Conservation (phyloP, 306 rosid species). For the Trichosanthes truncata region DNA sequence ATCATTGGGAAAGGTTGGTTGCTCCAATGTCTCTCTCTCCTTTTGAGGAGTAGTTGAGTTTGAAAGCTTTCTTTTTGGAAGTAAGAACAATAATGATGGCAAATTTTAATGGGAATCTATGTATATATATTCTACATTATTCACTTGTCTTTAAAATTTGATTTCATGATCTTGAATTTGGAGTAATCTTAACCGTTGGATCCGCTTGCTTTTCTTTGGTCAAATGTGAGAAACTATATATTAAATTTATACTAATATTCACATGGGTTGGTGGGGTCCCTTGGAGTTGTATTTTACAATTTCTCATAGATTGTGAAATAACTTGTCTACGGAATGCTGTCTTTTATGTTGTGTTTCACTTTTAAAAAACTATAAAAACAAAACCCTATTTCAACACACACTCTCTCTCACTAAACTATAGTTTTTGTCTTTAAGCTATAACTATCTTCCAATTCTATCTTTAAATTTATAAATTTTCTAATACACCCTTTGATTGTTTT, state of each 20-base stretch:
- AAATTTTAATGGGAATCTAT: background rate
- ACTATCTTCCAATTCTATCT: background rate
- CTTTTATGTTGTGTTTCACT: background rate
- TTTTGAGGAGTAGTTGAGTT: background rate
- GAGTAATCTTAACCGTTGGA: background rate
- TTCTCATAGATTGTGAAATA: background rate
- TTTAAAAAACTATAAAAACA: background rate
- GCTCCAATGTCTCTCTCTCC: background rate
- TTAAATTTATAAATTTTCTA: background rate
- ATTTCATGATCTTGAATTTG: background rate
- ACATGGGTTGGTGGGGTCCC: background rate
- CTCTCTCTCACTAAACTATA: background rate
- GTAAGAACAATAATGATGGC: background rate
- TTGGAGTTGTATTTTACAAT: background rate
- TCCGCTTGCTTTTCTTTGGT: too few species aligned
- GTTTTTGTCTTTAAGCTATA: background rate
- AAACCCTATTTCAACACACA: background rate
- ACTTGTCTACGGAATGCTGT: background rate
- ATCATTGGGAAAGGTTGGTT: background rate
- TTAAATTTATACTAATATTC: background rate
- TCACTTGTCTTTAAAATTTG: background rate
- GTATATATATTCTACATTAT: background rate
- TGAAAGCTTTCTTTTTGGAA: background rate
- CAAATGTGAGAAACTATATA: too few species aligned
- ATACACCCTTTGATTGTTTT: background rate